A percentile compares a stretch with the other conserved stretches of the same genome.
phyloP scores from a whole-genome alignment of 75 land plant species.

The Pseudotsuga menziesii region DNA sequence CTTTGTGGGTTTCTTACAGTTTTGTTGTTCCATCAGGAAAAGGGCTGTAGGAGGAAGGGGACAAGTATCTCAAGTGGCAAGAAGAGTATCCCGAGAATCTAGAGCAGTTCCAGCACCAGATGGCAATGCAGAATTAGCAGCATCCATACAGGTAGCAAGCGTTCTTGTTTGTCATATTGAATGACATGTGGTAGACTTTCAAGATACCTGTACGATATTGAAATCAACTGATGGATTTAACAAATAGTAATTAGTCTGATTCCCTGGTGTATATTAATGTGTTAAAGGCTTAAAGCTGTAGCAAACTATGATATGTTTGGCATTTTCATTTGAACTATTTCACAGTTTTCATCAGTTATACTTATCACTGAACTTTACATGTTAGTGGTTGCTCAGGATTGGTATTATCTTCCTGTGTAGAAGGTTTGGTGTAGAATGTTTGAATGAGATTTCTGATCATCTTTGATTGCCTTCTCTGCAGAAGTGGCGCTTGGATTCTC shows the following conservation, averaged over 20 bases:
- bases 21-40: conserved; percentile 26
- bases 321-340: not conserved
- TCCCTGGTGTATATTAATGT: not conserved
- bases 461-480: conserved; percentile 11
- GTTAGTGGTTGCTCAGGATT: not conserved
- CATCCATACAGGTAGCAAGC: conserved; percentile 36
- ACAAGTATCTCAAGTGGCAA: conserved; percentile 19
- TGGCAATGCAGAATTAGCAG: conserved; percentile 55
- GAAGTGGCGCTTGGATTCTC: conserved; percentile 33
- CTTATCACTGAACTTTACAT: not conserved
- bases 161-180: conserved; percentile 1
- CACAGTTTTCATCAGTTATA: not conserved
- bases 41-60: conserved; percentile 29
- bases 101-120: conserved; percentile 56
- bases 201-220: not conserved
- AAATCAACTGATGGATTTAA: not conserved
- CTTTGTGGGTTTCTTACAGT: not conserved
- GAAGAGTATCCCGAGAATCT: conserved; percentile 20
- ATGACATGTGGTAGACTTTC: not conserved
- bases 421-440: not conserved
- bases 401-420: not conserved
- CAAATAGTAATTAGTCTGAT: not conserved
- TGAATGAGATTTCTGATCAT: not conserved
- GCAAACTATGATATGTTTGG: not conserved
- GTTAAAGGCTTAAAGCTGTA: not conserved